These are phyloP conservation scores for Phytopythium vexans DNA, from an alignment of 352 stramenopile species.

Conservation along the genomic window DNA sequence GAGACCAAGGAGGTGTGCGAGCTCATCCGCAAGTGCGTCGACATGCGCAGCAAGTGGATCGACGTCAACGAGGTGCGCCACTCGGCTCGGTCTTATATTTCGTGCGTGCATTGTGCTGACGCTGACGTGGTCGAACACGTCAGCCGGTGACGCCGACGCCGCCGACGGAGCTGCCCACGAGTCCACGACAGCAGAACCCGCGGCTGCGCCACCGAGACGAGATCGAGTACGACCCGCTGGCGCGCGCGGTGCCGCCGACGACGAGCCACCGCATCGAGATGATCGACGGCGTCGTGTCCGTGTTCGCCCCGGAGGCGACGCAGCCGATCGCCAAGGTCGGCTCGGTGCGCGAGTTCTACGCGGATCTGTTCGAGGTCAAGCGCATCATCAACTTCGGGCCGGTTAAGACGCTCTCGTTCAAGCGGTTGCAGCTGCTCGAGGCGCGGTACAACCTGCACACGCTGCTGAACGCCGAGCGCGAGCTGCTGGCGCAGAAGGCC, in stretches of 20 bases:
- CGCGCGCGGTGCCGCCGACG: constrained; percentile 30
- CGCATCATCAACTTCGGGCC: constrained; percentile 86
- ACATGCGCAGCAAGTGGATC: constrained; percentile 72
- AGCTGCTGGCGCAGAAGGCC: constrained; percentile 94
- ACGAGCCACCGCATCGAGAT: constrained; percentile 52
- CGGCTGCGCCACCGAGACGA: constrained; percentile 69
- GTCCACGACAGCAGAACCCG: constrained; percentile 28
- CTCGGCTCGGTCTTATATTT: constrained; percentile 1
- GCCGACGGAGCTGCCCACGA: constrained; percentile 17
- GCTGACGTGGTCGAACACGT: not conserved
- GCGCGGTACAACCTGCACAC: constrained; percentile 95
- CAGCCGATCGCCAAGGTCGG: constrained; percentile 39
- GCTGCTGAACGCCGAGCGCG: constrained; percentile 94
- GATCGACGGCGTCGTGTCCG: constrained; percentile 55
- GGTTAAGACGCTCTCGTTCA: constrained; percentile 86
- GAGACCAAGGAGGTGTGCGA: constrained; percentile 79
- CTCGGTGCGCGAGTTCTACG: constrained; percentile 60
- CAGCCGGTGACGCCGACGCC: constrained; percentile 9
- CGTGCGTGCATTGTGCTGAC: not conserved
- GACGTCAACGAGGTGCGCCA: constrained; percentile 27
- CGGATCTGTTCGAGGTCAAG: constrained; percentile 78
- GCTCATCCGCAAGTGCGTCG: constrained; percentile 75
- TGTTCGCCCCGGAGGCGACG: constrained; percentile 30
- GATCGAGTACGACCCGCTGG: constrained; percentile 67
- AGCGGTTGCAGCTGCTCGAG: constrained; percentile 87